Evolutionary conservation across 805 yeast species (phyloP), one percentile per base, ranked within the genome.

Genomic region (Hanseniaspora valbyensis): DNA sequence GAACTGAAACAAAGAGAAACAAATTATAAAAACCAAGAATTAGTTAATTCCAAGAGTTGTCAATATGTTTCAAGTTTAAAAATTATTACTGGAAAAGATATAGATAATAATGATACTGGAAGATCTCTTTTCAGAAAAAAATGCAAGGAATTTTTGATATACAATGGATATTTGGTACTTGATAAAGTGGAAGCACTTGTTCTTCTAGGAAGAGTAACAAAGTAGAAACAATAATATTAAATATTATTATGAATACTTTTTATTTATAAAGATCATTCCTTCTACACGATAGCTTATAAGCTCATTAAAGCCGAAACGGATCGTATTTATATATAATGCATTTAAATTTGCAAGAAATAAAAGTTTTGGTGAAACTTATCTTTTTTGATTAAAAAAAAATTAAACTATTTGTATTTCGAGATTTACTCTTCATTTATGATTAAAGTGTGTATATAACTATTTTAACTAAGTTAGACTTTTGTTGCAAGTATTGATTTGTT

Each of bases 1-100:
- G 90, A 83, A 60, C 36, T 70, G 19, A 56, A 57, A 2, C 60
- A 63, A 22, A 59, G 89, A 46, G 71, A 66, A 49, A 26, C 5
- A 2, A 13, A 34, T 26, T 9, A 18, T 4, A 14, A 4, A 12
- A 26, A 18, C 12, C 7, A 9, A 13, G 28, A 29, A 9, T 9
- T 3, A 7, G 4, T 22, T 28, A 37, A 36, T 6, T 13, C 18
- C 8, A 34, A 19, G 10, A 8, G 26, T 13, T 29, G 42, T 16
- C 14, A 37, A 18, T 37, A 26, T 34, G 38, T 36, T 21, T 26
- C 22, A n/a, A 37, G 33, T 4, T 26, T 44, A 14, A 22, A 34
- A 12, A 28, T 44, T 2, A 18, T 33, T 1, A 34, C 12, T 13
- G 14, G 34, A 4, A 5, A 10, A 13, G 34, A 32, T 5, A 32